phyloP scores from a whole-genome alignment of 257 asterid species.

The Plantago major region DNA sequence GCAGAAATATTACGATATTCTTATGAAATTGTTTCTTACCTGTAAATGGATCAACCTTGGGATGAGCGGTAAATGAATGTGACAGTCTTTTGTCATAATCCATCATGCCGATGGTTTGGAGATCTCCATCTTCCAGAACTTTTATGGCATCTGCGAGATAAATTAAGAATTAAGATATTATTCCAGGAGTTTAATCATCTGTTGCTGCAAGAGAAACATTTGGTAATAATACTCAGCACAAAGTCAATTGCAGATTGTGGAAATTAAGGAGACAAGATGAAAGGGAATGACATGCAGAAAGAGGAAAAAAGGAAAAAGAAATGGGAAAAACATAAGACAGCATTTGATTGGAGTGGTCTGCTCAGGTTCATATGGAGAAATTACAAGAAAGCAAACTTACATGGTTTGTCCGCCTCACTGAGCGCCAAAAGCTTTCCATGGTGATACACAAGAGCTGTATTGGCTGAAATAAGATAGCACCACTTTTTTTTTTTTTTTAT shows the following conservation, averaged over 20 bases:
- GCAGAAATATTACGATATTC: not conserved
- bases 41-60: slow-evolving; percentile 88
- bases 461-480: slow-evolving; percentile 55
- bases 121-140: slow-evolving; percentile 97
- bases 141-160: slow-evolving; percentile 61
- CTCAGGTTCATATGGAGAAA: not conserved
- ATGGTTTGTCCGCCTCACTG: slow-evolving; percentile 88
- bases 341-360: too few species aligned
- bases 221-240: not conserved
- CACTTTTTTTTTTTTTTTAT: not conserved
- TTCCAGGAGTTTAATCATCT: not conserved
- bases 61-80: slow-evolving; percentile 97
- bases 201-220: not conserved
- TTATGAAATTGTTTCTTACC: slow-evolving; percentile 40
- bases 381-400: slow-evolving; percentile 43
- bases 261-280: not conserved
- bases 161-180: slow-evolving; percentile 6
- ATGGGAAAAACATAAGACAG: too few species aligned
- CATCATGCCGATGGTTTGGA: slow-evolving; percentile 89
- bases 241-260: not conserved
- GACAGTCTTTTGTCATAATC: slow-evolving; percentile 87
- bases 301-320: not conserved
- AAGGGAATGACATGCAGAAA: not conserved
- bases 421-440: slow-evolving; percentile 94
- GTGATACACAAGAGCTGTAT: slow-evolving; percentile 86